Base-by-base conservation (phyloP, 495 filamentous ascomycete species). In the Aspergillus egyptiacus region DNA sequence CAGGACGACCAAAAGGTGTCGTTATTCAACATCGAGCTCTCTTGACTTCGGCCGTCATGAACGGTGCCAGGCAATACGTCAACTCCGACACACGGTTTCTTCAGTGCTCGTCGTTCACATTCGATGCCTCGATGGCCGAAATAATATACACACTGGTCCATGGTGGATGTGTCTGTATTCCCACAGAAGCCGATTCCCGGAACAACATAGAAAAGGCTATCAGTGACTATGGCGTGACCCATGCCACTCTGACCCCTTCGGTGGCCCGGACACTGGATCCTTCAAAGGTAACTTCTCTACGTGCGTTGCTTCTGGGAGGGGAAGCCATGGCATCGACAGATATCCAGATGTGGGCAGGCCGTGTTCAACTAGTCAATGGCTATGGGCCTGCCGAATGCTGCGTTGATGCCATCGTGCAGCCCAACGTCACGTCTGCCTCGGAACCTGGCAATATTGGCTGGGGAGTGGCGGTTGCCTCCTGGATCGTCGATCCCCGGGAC, bases 21-120 rank as follows among this genome's bases (percentile, higher is more conserved):
- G 53, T 73, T 1, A 51, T 74, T 2, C 41, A 56, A 13, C 75
- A 79, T 48, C 15, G 19, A 3, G 13, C 23, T n/a, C n/a, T n/a
- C 2, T 15, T 56, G 48, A 15, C 59, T 62, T 9, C 44, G 6
- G 30, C 17, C 1, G 36, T 41, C 5, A 17, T 25, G 3, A 5
- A 13, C 9, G 8, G 42, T 20, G 10, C 18, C 23, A 11, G 39
- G 39, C 0, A 48, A 7, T 23, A 23, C 5, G 1, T 18, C 32
- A 17, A n/a, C 9, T 44, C 54, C 8, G 3, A 10, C 5, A 24
- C 39, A 2, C 60, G 80, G 11, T 72, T 80, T 13, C 71, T 85
- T 53, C 78, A 83, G 38, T 73, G 83, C 38, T 73, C 79, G 0
- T 75, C 78, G 11, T 80, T 77, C 57, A 71, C 74, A 10, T 80